phyloP scores from a whole-genome alignment of 495 filamentous ascomycete genomes.

The Aspergillus biplanus region DNA sequence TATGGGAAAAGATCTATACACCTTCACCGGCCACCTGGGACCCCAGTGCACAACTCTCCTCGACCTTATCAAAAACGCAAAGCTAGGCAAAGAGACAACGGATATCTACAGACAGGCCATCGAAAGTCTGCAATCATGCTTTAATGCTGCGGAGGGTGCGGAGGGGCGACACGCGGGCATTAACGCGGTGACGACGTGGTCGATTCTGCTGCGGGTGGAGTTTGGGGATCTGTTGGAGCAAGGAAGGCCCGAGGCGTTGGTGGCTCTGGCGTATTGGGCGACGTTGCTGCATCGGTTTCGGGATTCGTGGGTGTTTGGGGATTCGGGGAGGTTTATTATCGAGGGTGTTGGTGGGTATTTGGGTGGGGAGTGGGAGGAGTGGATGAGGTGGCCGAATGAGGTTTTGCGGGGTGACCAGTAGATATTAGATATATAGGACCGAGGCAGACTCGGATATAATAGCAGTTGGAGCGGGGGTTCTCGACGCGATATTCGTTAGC shows the following conservation, averaged over 20 bases:
- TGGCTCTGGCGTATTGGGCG: constrained; percentile 46
- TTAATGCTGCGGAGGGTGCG: not conserved
- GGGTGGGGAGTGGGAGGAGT: constrained; percentile 17
- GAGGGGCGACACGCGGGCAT: not conserved
- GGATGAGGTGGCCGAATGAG: constrained; percentile 23
- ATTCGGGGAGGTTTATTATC: constrained; percentile 22
- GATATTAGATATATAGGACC: no score
- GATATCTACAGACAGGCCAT: not conserved
- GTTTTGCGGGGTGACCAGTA: no score
- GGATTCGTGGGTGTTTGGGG: constrained; percentile 41
- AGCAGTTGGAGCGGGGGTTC: no score
- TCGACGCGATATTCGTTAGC: no score
- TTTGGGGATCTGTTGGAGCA: constrained; percentile 36
- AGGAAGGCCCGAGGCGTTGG: constrained; percentile 43
- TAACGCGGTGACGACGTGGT: constrained; percentile 37
- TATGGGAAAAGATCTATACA: not conserved
- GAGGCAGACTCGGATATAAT: no score
- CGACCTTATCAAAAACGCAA: not conserved
- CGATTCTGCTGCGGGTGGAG: constrained; percentile 30
- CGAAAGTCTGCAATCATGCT: not conserved
- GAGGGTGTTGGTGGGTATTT: constrained; percentile 14
- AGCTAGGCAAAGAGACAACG: not conserved
- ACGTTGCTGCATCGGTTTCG: constrained; percentile 37
- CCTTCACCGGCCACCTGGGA: not conserved
- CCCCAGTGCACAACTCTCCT: not conserved